Conservation (phyloP, 352 stramenopile species). For the Thalassiosira mediterranea region DNA sequence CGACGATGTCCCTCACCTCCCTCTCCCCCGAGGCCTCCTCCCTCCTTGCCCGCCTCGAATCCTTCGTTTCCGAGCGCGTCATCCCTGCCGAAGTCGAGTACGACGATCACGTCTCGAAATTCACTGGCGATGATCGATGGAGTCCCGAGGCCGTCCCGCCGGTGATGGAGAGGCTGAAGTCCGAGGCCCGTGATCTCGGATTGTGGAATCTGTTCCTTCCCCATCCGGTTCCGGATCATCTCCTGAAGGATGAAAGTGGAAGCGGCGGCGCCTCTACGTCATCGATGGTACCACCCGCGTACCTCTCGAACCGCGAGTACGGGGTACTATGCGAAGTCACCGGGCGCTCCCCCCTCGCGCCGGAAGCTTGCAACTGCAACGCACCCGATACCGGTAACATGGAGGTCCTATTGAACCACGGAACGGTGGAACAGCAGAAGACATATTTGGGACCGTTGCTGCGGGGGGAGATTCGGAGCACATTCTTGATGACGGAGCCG, state of each 20-base stretch:
- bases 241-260: constrained; percentile 27
- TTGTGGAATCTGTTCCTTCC: constrained; percentile 97
- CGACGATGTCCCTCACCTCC: constrained; percentile 31
- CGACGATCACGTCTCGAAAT: constrained; percentile 78
- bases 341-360: constrained; percentile 89
- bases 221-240: constrained; percentile 77
- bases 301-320: constrained; percentile 90
- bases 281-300: constrained; percentile 33
- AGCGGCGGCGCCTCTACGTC: constrained; percentile 15
- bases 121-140: constrained; percentile 79
- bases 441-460: constrained; percentile 92
- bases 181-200: constrained; percentile 88
- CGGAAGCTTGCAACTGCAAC: constrained; percentile 96
- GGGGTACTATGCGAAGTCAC: constrained; percentile 95
- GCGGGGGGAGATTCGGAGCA: constrained; percentile 91
- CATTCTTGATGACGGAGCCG: constrained; percentile 97
- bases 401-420: constrained; percentile 94
- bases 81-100: constrained; percentile 91
- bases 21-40: constrained; percentile 84
- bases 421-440: constrained; percentile 82
- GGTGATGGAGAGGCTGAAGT: constrained; percentile 90
- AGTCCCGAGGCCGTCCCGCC: constrained; percentile 83
- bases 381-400: constrained; percentile 98
- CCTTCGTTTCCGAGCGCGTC: constrained; percentile 89
- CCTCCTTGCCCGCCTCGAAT: constrained; percentile 87